A percentile compares a stretch with the other conserved stretches of the same genome.
Conservation (phyloP, 176 grass and related monocot species). For the Cenchrus purpureus region DNA sequence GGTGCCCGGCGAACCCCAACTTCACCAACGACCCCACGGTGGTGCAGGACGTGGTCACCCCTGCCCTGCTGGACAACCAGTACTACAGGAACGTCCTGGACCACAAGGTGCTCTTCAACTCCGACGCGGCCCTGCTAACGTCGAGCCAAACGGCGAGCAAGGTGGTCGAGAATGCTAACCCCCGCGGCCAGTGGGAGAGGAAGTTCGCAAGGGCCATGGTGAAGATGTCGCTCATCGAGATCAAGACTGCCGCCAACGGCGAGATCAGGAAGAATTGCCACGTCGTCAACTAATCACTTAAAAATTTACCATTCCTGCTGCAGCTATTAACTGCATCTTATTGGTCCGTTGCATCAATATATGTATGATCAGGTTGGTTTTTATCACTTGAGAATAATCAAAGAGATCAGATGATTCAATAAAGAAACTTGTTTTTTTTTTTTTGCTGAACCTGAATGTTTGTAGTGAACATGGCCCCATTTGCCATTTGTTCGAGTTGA, state of each 20-base stretch:
- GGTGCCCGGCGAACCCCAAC: constrained; percentile 41
- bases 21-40: constrained; percentile 32
- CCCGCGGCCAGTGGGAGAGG: background rate
- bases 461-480: too few species aligned
- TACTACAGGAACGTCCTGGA: constrained; percentile 45
- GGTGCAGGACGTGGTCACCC: constrained; percentile 39
- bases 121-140: constrained; percentile 45
- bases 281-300: constrained; percentile 31
- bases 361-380: background rate
- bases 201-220: constrained; percentile 46
- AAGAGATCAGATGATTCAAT: background rate
- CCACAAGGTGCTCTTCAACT: constrained; percentile 46
- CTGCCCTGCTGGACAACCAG: constrained; percentile 30
- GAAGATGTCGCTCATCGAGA: constrained; percentile 45
- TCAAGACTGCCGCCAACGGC: constrained; percentile 42
- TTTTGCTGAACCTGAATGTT: background rate
- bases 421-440: background rate
- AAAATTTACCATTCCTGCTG: background rate
- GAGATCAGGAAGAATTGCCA: constrained; percentile 48
- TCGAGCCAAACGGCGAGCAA: background rate
- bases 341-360: background rate
- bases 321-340: background rate
- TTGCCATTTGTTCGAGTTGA: too few species aligned
- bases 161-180: background rate
- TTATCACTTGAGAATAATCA: background rate